These are phyloP conservation scores for Metschnikowia rubicola DNA, from an alignment of 805 yeast species.

Conservation along the genomic window DNA sequence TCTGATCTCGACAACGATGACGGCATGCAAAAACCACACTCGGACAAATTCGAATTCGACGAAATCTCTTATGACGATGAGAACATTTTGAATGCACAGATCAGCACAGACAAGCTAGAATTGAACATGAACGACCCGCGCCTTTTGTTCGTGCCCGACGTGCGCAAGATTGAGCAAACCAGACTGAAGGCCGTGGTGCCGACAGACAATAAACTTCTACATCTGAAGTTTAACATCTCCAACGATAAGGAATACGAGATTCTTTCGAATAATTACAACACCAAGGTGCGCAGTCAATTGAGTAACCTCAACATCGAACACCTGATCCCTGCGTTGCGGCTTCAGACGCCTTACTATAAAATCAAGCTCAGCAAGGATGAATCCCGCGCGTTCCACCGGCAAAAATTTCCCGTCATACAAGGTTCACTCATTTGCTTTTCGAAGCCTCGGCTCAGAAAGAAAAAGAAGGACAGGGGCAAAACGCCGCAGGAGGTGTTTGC, in stretches of 20 bases:
- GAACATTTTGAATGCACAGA: conserved; percentile 68
- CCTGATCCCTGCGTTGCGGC: conserved; percentile 76
- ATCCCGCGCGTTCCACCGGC: conserved; percentile 76
- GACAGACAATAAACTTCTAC: conserved; percentile 49
- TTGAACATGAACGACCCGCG: conserved; percentile 88
- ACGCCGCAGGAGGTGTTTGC: conserved; percentile 71
- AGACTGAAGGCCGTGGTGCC: conserved; percentile 44
- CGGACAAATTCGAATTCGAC: conserved; percentile 10
- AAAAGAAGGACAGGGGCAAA: conserved; percentile 85
- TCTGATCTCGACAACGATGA: conserved; percentile 8
- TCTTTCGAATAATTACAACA: conserved; percentile 79
- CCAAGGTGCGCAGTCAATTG: conserved; percentile 87
- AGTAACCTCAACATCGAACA: conserved; percentile 91
- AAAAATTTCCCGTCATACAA: conserved; percentile 70
- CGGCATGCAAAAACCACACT: background rate
- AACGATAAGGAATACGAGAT: conserved; percentile 85
- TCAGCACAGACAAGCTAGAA: conserved; percentile 39
- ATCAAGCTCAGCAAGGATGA: conserved; percentile 67
- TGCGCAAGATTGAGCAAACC: conserved; percentile 14
- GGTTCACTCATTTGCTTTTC: conserved; percentile 75
- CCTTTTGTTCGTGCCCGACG: conserved; percentile 59
- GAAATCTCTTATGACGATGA: conserved; percentile 60
- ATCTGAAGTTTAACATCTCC: conserved; percentile 72
- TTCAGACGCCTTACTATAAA: conserved; percentile 89
- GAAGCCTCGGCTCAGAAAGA: conserved; percentile 72